Conservation (phyloP, 2,329 filamentous ascomycete genomes). For the Botryotinia globosa region DNA sequence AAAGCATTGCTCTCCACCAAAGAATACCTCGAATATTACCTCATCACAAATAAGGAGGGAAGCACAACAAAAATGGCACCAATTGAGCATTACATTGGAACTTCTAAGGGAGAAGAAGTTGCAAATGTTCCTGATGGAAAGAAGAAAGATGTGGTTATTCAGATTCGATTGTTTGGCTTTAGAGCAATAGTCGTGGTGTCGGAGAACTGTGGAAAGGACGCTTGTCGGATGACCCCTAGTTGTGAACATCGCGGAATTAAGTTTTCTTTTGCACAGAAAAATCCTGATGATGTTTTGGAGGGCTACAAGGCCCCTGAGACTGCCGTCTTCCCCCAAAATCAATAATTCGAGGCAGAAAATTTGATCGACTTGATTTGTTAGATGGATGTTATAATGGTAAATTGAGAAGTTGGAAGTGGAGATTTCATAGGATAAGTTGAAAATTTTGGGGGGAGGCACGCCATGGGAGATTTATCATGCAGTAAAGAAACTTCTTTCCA, state of each 20-base stretch:
- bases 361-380: background rate
- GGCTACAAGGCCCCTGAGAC: background rate
- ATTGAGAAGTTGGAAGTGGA: background rate
- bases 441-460: background rate
- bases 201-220: background rate
- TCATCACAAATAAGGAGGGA: accelerated
- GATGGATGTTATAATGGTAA: background rate
- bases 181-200: background rate
- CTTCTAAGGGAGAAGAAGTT: background rate
- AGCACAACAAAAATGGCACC: background rate
- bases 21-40: background rate
- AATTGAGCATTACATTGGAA: background rate
- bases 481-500: background rate
- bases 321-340: accelerated
- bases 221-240: background rate
- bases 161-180: background rate
- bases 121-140: background rate
- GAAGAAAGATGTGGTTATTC: background rate
- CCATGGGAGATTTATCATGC: background rate
- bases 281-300: background rate
- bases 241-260: background rate
- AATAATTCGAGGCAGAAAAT: background rate
- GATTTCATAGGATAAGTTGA: background rate
- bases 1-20: background rate
- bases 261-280: background rate